These are phyloP conservation scores for Nematodospora valgi DNA, from an alignment of 805 yeast genomes.

Conservation along the genomic window DNA sequence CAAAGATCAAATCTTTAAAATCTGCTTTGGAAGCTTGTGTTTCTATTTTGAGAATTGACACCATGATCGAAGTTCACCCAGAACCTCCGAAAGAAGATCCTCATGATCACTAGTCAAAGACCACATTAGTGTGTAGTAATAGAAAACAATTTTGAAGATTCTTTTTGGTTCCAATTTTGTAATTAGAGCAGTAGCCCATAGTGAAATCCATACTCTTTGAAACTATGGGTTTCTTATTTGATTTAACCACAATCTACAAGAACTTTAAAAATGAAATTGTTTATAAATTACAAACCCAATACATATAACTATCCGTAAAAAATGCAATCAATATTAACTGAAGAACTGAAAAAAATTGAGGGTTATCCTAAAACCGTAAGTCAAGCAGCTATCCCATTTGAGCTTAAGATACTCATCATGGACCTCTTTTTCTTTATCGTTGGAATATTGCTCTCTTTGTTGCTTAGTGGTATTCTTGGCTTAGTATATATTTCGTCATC, in stretches of 20 bases:
- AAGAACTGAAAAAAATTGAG: background rate
- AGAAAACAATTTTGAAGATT: too few species aligned
- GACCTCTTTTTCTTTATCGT: constrained; percentile 6
- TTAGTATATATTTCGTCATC: constrained; percentile 5
- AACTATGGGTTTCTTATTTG: too few species aligned
- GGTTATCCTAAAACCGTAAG: too few species aligned
- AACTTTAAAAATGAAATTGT: too few species aligned
- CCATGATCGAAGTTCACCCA: constrained; percentile 96
- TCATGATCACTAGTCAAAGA: constrained; percentile 76
- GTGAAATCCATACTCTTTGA: too few species aligned
- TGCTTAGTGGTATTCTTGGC: constrained; percentile 12
- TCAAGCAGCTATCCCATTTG: constrained; percentile 1
- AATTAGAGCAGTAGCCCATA: too few species aligned
- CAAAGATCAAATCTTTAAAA: constrained; percentile 88
- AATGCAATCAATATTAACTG: background rate
- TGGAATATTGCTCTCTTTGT: constrained; percentile 4
- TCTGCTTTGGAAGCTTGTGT: constrained; percentile 98
- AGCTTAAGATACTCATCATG: constrained; percentile 1
- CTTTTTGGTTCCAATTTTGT: too few species aligned
- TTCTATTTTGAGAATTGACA: constrained; percentile 94
- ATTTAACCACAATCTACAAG: too few species aligned
- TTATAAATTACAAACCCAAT: too few species aligned
- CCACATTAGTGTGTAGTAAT: background rate
- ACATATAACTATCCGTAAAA: background rate
- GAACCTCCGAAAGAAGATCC: constrained; percentile 91